Percentiles rank a stretch among this genome's conserved stretches.
Evolutionary conservation across 345 rosid species (phyloP).

Genomic region (Clarkia xantiana): DNA sequence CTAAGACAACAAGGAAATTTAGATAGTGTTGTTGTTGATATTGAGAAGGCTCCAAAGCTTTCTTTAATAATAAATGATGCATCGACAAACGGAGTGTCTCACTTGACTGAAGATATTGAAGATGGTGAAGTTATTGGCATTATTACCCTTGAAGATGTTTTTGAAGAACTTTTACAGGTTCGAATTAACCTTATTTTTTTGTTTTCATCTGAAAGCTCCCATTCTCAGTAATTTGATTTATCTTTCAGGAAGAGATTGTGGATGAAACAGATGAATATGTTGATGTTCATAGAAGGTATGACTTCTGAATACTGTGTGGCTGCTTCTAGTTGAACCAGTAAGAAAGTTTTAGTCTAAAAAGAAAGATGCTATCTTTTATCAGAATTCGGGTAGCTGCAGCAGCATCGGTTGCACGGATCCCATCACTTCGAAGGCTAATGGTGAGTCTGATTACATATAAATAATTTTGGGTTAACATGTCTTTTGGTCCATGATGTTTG

Average conservation of each 20-base stretch:
- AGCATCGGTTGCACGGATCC: conserved; percentile 76
- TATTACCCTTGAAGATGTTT: conserved; percentile 93
- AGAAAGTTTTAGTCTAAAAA: not conserved
- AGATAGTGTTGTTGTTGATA: conserved; percentile 43
- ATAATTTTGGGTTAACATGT: not conserved
- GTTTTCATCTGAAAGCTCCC: conserved; percentile 8
- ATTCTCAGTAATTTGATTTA: not conserved
- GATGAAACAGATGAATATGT: conserved; percentile 97
- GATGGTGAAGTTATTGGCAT: conserved; percentile 90
- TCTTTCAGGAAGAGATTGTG: conserved; percentile 76
- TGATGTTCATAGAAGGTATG: conserved; percentile 84
- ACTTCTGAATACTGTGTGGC: not conserved
- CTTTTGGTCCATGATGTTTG: no score
- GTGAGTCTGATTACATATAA: conserved; percentile 21
- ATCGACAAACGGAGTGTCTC: conserved; percentile 26
- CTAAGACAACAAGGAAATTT: conserved; percentile 35
- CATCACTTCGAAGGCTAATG: conserved; percentile 58
- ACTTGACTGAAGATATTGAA: conserved; percentile 56
- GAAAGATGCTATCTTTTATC: conserved; percentile 8
- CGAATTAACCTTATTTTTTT: conserved; percentile 4
- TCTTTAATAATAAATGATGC: conserved; percentile 20
- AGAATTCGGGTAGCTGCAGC: conserved; percentile 98
- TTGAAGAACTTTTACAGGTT: conserved; percentile 90
- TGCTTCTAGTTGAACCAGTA: not conserved
- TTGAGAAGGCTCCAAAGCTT: conserved; percentile 36